phyloP scores from a whole-genome alignment of 345 rosid genomes.

The Eucalyptus shirleyi region DNA sequence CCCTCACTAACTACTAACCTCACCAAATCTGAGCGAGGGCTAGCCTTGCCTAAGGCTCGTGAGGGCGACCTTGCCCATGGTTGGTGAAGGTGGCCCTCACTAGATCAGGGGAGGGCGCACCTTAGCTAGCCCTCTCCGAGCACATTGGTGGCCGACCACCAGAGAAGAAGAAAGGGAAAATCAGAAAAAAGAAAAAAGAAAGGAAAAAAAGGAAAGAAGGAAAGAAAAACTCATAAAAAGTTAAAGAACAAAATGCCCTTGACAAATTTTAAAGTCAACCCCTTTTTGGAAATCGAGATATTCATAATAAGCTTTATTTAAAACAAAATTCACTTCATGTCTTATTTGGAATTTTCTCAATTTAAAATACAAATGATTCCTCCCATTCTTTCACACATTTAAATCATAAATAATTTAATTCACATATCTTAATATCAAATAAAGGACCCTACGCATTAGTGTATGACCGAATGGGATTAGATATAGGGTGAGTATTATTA shows the following conservation, averaged over 20 bases:
- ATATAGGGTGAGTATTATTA: too few relatives aligned
- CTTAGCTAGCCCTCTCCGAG: fast-evolving
- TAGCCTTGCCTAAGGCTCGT: fast-evolving
- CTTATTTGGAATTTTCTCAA: too few relatives aligned
- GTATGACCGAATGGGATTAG: too few relatives aligned
- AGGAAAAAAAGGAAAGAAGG: fast-evolving
- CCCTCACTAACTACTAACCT: fast-evolving
- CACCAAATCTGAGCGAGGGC: fast-evolving
- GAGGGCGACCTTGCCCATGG: too few relatives aligned
- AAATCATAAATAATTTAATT: fast-evolving
- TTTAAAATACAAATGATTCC: fast-evolving
- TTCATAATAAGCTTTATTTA: fast-evolving
- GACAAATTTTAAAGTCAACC: fast-evolving
- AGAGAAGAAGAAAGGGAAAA: too few relatives aligned
- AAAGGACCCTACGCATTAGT: fast-evolving
- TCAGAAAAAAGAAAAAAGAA: fast-evolving
- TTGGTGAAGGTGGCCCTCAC: too few relatives aligned
- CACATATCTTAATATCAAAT: too few relatives aligned
- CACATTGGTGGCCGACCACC: fast-evolving
- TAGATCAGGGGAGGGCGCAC: too few relatives aligned
- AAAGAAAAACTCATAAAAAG: fast-evolving
- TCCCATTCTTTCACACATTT: too few relatives aligned
- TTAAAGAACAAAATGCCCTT: too few relatives aligned
- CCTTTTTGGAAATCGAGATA: fast-evolving
- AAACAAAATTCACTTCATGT: fast-evolving